A percentile compares a stretch with the other conserved stretches of the same genome.
phyloP scores from a whole-genome alignment of 352 stramenopile species.

The Phytophthora uliginosa region DNA sequence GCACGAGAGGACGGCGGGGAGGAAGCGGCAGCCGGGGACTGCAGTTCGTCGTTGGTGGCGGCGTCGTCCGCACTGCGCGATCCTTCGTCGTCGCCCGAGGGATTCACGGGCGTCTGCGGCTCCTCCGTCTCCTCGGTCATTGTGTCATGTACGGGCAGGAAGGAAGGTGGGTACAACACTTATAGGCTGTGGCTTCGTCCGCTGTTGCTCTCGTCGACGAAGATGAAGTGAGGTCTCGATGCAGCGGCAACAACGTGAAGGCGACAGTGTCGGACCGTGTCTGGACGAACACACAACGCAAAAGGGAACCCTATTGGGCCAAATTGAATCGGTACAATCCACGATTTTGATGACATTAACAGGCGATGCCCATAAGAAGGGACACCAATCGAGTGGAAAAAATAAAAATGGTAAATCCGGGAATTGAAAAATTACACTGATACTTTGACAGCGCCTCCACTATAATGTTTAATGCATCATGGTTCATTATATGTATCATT shows the following conservation, averaged over 20 bases:
- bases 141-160: slow-evolving; percentile 25
- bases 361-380: too few relatives aligned
- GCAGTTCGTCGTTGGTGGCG: slow-evolving; percentile 16
- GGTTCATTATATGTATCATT: too few relatives aligned
- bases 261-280: slow-evolving; percentile 16
- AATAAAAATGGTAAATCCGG: too few relatives aligned
- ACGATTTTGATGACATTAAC: too few relatives aligned
- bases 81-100: slow-evolving; percentile 30
- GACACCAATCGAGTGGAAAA: too few relatives aligned
- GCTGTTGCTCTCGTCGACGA: slow-evolving; percentile 17
- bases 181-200: slow-evolving; percentile 11
- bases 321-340: neutral
- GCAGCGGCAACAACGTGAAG: slow-evolving; percentile 17
- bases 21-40: slow-evolving; percentile 24
- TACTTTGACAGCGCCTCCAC: too few relatives aligned
- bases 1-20: slow-evolving; percentile 25
- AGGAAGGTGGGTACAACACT: slow-evolving; percentile 6
- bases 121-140: slow-evolving; percentile 34
- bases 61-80: slow-evolving; percentile 25
- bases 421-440: too few relatives aligned
- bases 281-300: neutral
- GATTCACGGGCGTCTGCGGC: slow-evolving; percentile 21
- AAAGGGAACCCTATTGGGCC: neutral
- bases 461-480: too few relatives aligned
- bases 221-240: slow-evolving; percentile 22